Conservation (phyloP, 257 asterid species). For the Eustoma russellianum region DNA sequence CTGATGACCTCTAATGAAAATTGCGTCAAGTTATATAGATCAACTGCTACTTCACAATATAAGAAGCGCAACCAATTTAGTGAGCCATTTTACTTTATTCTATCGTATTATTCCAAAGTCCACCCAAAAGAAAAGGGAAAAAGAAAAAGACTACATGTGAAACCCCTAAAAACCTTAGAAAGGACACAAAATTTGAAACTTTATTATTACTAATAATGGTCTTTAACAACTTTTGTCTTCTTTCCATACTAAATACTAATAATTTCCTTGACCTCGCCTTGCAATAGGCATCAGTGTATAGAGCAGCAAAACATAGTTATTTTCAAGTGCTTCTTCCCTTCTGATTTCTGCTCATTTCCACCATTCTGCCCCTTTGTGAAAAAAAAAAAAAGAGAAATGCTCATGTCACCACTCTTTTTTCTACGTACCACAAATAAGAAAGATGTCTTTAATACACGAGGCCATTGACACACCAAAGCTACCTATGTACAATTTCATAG, state of each 20-base stretch:
- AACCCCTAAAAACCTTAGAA: no score
- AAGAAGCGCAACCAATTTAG: no score
- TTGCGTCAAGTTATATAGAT: no score
- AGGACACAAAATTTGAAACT: no score
- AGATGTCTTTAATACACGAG: not conserved
- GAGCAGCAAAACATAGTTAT: not conserved
- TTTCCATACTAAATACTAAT: not conserved
- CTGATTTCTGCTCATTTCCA: not conserved
- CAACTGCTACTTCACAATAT: no score
- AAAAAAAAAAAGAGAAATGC: not conserved
- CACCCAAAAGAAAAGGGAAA: no score
- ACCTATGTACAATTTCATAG: not conserved
- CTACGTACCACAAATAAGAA: not conserved
- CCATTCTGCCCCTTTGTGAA: not conserved
- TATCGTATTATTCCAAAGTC: no score
- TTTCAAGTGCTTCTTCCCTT: not conserved
- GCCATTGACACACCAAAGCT: not conserved
- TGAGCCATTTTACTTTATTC: no score
- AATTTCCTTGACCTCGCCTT: not conserved
- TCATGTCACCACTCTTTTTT: constrained; percentile 1
- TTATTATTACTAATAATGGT: no score
- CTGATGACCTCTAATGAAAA: no score
- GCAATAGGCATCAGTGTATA: not conserved
- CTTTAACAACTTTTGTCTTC: not conserved
- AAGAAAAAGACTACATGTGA: no score